These are phyloP conservation scores for Rhododendron williamsianum DNA, from an alignment of 148 eudicot genomes.

Conservation along the genomic window DNA sequence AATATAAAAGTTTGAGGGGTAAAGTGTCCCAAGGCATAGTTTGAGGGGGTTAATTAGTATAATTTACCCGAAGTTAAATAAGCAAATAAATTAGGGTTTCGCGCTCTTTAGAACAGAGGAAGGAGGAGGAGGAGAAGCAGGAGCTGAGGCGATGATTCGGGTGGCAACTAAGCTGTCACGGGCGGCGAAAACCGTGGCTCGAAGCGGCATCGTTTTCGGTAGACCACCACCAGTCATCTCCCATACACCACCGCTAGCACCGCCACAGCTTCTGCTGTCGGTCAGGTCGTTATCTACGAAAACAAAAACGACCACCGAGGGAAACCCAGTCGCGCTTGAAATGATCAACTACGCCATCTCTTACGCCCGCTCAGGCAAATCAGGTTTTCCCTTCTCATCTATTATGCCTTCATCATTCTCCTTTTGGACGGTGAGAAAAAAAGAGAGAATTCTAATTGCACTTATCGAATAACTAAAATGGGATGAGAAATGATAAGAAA, in stretches of 20 bases:
- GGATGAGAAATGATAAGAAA: neutral
- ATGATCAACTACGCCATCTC: constrained; percentile 77
- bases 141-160: constrained; percentile 12
- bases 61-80: too few relatives aligned
- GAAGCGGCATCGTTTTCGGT: neutral
- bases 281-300: constrained; percentile 29
- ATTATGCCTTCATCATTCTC: neutral
- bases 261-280: neutral
- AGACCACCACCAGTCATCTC: neutral
- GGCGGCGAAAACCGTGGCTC: neutral
- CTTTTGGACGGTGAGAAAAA: neutral
- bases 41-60: too few relatives aligned
- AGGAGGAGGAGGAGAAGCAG: neutral
- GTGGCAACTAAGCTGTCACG: constrained; percentile 19
- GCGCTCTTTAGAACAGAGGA: neutral
- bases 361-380: constrained; percentile 56
- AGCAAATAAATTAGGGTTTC: neutral
- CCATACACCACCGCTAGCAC: neutral
- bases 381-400: constrained; percentile 44
- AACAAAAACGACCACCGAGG: constrained; percentile 20
- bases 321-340: constrained; percentile 62
- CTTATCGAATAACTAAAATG: neutral
- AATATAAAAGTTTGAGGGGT: too few relatives aligned
- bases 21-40: too few relatives aligned
- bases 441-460: neutral